Base-by-base conservation (phyloP, 306 rosid genomes). In the Vigna radiata region DNA sequence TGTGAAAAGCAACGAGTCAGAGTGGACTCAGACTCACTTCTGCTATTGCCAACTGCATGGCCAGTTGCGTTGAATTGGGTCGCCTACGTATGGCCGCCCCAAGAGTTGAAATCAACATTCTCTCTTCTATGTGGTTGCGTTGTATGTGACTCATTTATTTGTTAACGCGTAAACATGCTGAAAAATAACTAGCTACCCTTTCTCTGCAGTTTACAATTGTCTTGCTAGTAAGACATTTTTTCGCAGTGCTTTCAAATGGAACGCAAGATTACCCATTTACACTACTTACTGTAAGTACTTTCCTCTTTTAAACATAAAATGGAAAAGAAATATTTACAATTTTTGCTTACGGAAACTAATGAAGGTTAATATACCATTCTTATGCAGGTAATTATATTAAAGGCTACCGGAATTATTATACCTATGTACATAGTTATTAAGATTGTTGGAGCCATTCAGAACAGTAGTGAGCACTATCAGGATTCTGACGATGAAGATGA, bases 221-320 rank as follows among this genome's bases (percentile, higher is more conserved):
- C 49, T 81, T 96, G 79, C 93, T 96, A 2, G 87, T 89, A 74
- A 91, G 92, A 84, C 97, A 96, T 82, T 77, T 86, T 81, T 81
- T 83, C 39, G 86, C 54, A 37, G 87, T 89, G 64, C 76, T 91
- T 13, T 78, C 77, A 21, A 80, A 73, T 41, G 89, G 84, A 79
- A 68, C 85, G 1, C 90, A 83, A 81, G 94, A 86, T 6, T 89
- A 92, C 83, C 99, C 98, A 8, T 96, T 96, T 78, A 81, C 99
- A 18, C 83, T 91, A 60, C 19, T 87, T 2, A 92, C 97, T 0
- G 99, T 96, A 79, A 89, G 96, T 81, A 49, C 46, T 77, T 46
- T 2, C 13, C 52, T 5, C 8, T 23, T 14, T 67, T 18, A 8
- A 64, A 12, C 12, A 41, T 8, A 8, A 29, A n/a, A 21, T 29